Base-by-base conservation (phyloP, 2,329 filamentous ascomycete species). In the Dactylonectria macrodidyma region DNA sequence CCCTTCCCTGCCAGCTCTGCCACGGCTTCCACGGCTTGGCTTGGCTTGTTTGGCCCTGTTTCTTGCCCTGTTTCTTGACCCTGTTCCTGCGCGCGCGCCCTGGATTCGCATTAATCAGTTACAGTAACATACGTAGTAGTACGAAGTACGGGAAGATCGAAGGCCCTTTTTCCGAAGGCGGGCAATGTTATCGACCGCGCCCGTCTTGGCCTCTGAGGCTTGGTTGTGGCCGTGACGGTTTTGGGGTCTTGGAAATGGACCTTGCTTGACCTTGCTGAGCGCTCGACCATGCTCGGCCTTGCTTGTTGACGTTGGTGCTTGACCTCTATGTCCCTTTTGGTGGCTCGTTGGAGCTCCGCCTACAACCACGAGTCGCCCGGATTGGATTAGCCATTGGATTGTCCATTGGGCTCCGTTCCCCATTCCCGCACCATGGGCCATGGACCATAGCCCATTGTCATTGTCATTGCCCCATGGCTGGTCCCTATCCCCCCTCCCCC, bases 141-240 rank as follows among this genome's bases (percentile, higher is more conserved):
- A 30, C 26, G 26, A 30, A 4, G 26, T 30, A 30, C 33, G 51
- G 51, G 12, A 54, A 38, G n/a, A 54, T 5, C 10, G 34, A 22
- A 36, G n/a, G 36, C 51, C 51, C 51, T 36, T 36, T 54, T 30
- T 36, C 51, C 51, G 51, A 54, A 54, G 51, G 11, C 33, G 51
- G 51, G 51, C 30, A 36, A 54, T 36, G 51, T 14, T 36, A n/a
- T 16, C 51, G 33, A 38, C 51, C 51, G 51, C 19, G 34, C 11
- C n/a, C 51, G 51, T 24, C 51, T 54, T 38, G 33, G 51, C 51
- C n/a, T 36, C n/a, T 36, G 51, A 54, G 50, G 50, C 50, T 54
- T 54, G n/a, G 50, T 19, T 26, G 24, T 22, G 30, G 34, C 30
- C 30, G n/a, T 54, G 51, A 30, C n/a, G 3, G 51, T n/a, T 34